Evolutionary conservation across 2,329 filamentous ascomycete genomes (phyloP).

Genomic region (Chaetoscypha palmicola): DNA sequence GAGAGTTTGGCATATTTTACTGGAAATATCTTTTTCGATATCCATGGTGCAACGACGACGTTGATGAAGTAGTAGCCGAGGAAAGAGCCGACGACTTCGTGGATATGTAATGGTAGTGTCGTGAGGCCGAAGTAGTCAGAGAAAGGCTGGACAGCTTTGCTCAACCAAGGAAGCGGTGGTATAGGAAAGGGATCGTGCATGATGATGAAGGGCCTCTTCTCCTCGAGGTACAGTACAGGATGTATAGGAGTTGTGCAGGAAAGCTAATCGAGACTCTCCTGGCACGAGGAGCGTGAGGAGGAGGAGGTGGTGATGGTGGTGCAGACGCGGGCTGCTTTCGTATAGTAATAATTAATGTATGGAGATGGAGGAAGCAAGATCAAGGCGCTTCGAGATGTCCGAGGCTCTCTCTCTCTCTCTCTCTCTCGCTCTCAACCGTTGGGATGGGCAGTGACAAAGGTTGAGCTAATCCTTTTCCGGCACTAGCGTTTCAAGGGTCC

Average conservation of each 20-base stretch:
- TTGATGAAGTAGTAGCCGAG: conserved; percentile 63
- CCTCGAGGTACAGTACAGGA: neutral
- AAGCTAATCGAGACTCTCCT: conserved; percentile 2
- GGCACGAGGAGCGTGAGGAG: conserved; percentile 1
- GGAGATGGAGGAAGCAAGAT: neutral
- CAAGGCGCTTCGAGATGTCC: neutral
- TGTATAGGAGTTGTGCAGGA: neutral
- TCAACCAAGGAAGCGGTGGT: conserved; percentile 47
- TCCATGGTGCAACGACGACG: conserved; percentile 56
- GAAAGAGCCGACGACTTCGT: conserved; percentile 64
- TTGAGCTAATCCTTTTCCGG: too few relatives aligned
- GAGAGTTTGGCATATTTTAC: conserved; percentile 56
- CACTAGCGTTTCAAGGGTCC: too few relatives aligned
- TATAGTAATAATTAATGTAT: too few relatives aligned
- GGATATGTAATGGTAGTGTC: conserved; percentile 67
- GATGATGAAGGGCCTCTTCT: conserved; percentile 2
- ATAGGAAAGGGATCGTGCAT: conserved; percentile 69
- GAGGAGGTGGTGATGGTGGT: neutral
- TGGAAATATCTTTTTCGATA: conserved; percentile 58
- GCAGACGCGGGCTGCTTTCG: neutral
- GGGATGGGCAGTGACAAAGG: too few relatives aligned
- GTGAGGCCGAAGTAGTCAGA: conserved; percentile 55
- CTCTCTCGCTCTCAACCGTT: too few relatives aligned
- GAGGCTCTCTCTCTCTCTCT: neutral
- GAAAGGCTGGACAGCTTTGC: conserved; percentile 51